These are phyloP conservation scores for Rhinocladiella mackenziei DNA, from an alignment of 2,329 filamentous ascomycete species.

Conservation along the genomic window DNA sequence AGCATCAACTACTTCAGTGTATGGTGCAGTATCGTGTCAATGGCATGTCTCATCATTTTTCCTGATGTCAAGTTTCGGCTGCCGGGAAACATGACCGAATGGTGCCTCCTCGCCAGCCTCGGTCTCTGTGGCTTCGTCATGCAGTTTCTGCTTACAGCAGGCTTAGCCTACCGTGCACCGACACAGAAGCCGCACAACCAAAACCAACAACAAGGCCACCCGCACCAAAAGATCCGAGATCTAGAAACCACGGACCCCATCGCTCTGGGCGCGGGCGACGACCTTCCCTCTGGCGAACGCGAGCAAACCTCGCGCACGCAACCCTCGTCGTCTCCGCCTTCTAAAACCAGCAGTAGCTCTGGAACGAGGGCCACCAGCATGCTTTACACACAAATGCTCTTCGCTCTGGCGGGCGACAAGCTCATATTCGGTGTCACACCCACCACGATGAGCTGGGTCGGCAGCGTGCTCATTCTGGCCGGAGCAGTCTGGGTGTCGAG, in stretches of 20 bases:
- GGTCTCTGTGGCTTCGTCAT: conserved; percentile 73
- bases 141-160: conserved; percentile 80
- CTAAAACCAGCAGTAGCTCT: conserved; percentile 5
- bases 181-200: conserved; percentile 27
- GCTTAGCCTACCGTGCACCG: conserved; percentile 66
- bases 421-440: conserved; percentile 60
- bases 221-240: conserved; percentile 8
- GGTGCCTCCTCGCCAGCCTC: conserved; percentile 64
- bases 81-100: conserved; percentile 55
- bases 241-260: conserved; percentile 11
- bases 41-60: conserved; percentile 54
- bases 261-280: not conserved
- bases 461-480: conserved; percentile 61
- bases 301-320: not conserved
- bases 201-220: not conserved
- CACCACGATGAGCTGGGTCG: conserved; percentile 55
- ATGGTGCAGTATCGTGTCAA: conserved; percentile 65
- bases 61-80: conserved; percentile 56
- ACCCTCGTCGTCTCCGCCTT: not conserved
- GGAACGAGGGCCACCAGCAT: conserved; percentile 58
- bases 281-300: not conserved
- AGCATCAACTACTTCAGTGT: conserved; percentile 78
- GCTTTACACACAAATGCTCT: conserved; percentile 68
- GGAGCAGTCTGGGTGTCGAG: conserved; percentile 63
- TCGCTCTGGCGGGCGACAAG: conserved; percentile 62